phyloP scores from a whole-genome alignment of 306 rosid species.

The Hippophae tibetana region DNA sequence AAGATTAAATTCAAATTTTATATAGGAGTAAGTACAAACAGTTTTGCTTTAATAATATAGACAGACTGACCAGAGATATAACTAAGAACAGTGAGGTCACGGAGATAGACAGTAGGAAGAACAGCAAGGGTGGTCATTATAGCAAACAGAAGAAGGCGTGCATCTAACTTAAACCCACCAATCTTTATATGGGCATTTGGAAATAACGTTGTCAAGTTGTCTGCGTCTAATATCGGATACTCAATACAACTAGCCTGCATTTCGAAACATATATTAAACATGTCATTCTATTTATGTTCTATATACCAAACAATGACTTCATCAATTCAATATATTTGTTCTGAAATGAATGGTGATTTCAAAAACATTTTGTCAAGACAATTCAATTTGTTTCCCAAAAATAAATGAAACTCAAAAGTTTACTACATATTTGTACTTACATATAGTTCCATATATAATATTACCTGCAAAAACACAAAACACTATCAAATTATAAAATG shows the following conservation, averaged over 20 bases:
- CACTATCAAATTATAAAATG: too few species aligned
- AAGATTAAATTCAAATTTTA: not conserved
- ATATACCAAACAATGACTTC: too few species aligned
- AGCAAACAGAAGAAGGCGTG: slow-evolving; percentile 64
- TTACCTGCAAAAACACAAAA: slow-evolving; percentile 43
- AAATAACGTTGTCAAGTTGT: slow-evolving; percentile 81
- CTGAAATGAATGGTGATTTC: not conserved
- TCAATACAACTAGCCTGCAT: slow-evolving; percentile 87
- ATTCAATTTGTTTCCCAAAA: too few species aligned
- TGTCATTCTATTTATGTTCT: not conserved
- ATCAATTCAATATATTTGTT: too few species aligned
- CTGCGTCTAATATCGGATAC: slow-evolving; percentile 85
- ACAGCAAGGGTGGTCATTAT: slow-evolving; percentile 70
- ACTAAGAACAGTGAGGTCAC: slow-evolving; percentile 84
- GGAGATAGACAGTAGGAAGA: slow-evolving; percentile 96
- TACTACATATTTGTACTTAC: slow-evolving; percentile 49
- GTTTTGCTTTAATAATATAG: not conserved
- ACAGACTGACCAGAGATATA: slow-evolving; percentile 67
- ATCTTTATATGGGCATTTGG: slow-evolving; percentile 67
- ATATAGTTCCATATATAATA: slow-evolving; percentile 81
- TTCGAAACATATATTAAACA: slow-evolving; percentile 1
- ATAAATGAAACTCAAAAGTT: too few species aligned
- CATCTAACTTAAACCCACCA: slow-evolving; percentile 40
- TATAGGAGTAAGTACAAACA: too few species aligned
- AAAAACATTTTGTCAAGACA: too few species aligned